A percentile compares a stretch with the other conserved stretches of the same genome.
Evolutionary conservation across 768 basidiomycete genomes (phyloP).

Genomic region (Kwoniella pini): DNA sequence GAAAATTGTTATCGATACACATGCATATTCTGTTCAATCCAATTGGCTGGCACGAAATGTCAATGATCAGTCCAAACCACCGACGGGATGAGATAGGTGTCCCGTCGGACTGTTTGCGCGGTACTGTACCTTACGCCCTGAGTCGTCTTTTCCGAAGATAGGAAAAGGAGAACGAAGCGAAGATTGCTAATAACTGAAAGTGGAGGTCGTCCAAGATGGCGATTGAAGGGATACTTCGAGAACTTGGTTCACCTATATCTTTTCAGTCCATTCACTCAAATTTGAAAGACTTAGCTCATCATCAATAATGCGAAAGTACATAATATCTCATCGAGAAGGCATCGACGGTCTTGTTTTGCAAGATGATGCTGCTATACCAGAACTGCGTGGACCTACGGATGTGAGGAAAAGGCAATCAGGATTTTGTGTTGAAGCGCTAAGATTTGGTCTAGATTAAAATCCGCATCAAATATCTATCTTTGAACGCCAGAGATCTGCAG

Average conservation of each 20-base stretch:
- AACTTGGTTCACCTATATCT: too few species aligned
- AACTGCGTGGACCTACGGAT: constrained; percentile 28
- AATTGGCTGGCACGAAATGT: too few species aligned
- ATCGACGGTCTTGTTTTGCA: constrained; percentile 34
- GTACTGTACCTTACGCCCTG: too few species aligned
- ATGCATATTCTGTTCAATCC: too few species aligned
- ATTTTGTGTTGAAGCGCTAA: background rate
- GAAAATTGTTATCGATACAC: too few species aligned
- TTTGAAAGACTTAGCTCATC: background rate
- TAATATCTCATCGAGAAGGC: constrained; percentile 30
- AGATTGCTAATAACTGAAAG: too few species aligned
- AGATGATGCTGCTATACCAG: constrained; percentile 27
- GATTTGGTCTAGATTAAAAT: constrained; percentile 37
- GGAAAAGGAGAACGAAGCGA: background rate
- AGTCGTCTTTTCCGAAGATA: background rate
- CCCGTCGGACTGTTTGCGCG: too few species aligned
- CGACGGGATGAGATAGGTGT: too few species aligned
- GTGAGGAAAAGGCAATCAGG: constrained; percentile 12
- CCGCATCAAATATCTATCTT: constrained; percentile 47
- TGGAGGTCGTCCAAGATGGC: too few species aligned
- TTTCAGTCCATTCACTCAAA: too few species aligned
- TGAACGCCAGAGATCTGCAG: constrained; percentile 52
- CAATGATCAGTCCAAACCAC: too few species aligned
- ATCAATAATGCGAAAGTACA: constrained; percentile 31
- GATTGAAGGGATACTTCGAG: too few species aligned